Base-by-base conservation (phyloP, 345 rosid genomes). In the Gossypium stocksii region DNA sequence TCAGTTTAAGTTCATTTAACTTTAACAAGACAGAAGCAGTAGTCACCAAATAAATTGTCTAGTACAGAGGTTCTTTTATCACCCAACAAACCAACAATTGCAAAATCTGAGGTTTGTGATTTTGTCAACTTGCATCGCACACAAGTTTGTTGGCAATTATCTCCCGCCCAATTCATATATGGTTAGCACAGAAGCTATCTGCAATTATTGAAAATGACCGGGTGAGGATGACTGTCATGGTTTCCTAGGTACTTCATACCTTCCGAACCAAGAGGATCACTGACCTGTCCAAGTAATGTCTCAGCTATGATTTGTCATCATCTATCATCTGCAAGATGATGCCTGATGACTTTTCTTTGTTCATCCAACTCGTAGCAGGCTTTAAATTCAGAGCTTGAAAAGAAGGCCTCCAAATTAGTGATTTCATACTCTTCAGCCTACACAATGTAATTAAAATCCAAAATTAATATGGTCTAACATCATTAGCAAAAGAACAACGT, bases 401-500 rank as follows among this genome's bases (percentile, higher is more conserved):
- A 88, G 90, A 95, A 95, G 19, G 96, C 92, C 19, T 48, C 81
- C 45, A 93, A 87, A 77, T 90, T 93, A 46, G 79, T 86, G 51
- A 95, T 95, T 78, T 92, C 98, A 7, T 87, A 87, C 58, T 91
- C 97, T 66, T 87, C 91, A 2, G 97, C 98, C 99, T 95, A 89
- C 81, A 78, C 43, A 20, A 44, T 13, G 6, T 14, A 4, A 62
- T 58, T 38, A 38, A 59, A 59, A 58, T 60, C 9, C 57, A 46
- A 61, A 48, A 25, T 25, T 3, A 44, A 17, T 45, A 49, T 25
- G 3, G 34, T 56, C 27, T 4, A 19, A 13, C 10, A 6, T 19
- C 23, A 41, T 14, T 5, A 16, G 66, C 17, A 41, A 61, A 60
- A 34, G 20, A 29, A 64, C 41, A 10, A 1, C 6, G 29, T 13